Conservation (phyloP, 352 stramenopile genomes). For the Phytophthora ohioensis region DNA sequence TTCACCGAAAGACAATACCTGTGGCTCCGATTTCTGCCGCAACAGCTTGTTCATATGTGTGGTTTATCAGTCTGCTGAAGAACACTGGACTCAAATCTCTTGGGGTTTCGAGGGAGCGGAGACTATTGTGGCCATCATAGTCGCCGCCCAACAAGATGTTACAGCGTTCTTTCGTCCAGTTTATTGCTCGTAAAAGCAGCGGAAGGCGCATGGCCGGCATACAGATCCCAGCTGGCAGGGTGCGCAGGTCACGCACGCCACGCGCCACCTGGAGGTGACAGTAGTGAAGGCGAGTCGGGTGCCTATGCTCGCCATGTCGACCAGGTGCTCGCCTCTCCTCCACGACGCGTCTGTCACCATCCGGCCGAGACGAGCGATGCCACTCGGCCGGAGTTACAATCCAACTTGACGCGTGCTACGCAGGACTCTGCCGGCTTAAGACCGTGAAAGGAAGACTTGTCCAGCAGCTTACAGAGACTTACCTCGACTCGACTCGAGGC, state of each 20-base stretch:
- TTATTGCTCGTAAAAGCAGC: conserved; percentile 21
- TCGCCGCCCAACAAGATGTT: conserved; percentile 21
- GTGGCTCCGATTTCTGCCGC: conserved; percentile 6
- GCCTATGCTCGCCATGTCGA: conserved; percentile 25
- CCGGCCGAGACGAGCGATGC: background rate
- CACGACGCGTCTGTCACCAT: conserved; percentile 17
- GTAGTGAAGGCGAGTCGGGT: conserved; percentile 33
- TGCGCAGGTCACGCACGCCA: conserved; percentile 27
- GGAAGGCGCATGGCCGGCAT: conserved; percentile 10
- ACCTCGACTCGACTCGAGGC: conserved; percentile 4
- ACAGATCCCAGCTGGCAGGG: conserved; percentile 30
- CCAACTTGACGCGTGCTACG: conserved; percentile 33
- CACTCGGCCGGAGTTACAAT: conserved; percentile 26
- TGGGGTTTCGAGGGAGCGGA: conserved; percentile 1
- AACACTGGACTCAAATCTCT: conserved; percentile 13
- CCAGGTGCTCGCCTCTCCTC: conserved; percentile 20
- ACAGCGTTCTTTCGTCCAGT: conserved; percentile 7
- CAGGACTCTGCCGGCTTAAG: conserved; percentile 26
- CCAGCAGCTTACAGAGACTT: background rate
- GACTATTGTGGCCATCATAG: conserved; percentile 9
- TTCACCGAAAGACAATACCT: conserved; percentile 15
- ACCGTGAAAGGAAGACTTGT: conserved; percentile 8
- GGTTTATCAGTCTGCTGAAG: conserved; percentile 2
- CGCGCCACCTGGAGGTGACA: conserved; percentile 18
- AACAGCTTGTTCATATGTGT: conserved; percentile 28